Percentiles rank a stretch among this genome's conserved stretches.
Conservation (phyloP, 768 basidiomycete genomes). For the Boletus tomentosulus region DNA sequence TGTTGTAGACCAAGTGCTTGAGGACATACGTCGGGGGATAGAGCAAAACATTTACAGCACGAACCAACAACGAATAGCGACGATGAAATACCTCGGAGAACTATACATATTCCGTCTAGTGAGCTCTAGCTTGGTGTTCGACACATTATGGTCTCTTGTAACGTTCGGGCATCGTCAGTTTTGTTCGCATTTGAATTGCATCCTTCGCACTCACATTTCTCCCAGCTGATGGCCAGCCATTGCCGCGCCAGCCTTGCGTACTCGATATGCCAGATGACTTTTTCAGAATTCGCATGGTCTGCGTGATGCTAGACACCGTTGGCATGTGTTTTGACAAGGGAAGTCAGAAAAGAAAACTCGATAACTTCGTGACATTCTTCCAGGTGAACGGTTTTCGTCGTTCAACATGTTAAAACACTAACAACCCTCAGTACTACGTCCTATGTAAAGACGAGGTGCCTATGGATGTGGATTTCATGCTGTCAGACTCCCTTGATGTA, state of each 20-base stretch:
- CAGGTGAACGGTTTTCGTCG: conserved; percentile 52
- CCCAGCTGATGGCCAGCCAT: conserved; percentile 82
- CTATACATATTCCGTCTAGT: conserved; percentile 94
- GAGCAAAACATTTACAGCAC: conserved; percentile 94
- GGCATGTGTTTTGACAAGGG: conserved; percentile 98
- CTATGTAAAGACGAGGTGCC: conserved; percentile 87
- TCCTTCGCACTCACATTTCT: conserved; percentile 10
- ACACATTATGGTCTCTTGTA: conserved; percentile 89
- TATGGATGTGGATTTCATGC: conserved; percentile 98
- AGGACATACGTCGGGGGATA: conserved; percentile 85
- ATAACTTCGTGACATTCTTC: conserved; percentile 89
- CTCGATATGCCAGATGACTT: conserved; percentile 95
- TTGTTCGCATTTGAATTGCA: neutral
- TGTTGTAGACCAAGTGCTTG: conserved; percentile 91
- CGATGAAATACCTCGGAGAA: conserved; percentile 94
- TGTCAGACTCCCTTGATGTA: conserved; percentile 91
- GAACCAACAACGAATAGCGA: conserved; percentile 89
- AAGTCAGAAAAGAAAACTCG: conserved; percentile 86
- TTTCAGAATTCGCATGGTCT: conserved; percentile 89
- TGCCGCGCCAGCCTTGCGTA: conserved; percentile 67
- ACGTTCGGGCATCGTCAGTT: conserved; percentile 94
- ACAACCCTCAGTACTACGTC: conserved; percentile 62
- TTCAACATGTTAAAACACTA: conserved; percentile 1
- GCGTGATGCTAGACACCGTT: conserved; percentile 89
- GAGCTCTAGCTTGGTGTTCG: conserved; percentile 86